Evolutionary conservation across 1,139 yeast species (phyloP), one percentile per base, ranked within the genome.

Genomic region (Lodderomyces orthopsilosis): DNA sequence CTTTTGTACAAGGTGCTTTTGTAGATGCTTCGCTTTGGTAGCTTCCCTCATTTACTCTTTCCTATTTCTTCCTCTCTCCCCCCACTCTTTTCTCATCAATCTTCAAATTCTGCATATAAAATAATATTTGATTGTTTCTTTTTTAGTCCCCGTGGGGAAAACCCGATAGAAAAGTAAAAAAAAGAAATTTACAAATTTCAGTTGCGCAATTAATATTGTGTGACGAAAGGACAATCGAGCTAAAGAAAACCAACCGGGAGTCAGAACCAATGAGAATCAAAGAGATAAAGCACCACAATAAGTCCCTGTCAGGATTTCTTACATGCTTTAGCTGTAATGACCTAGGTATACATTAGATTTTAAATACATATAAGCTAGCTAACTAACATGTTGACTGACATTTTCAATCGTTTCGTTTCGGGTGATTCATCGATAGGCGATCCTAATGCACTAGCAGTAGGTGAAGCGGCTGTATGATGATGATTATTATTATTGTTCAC

Each of bases 311-410:
- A n/a, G n/a, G n/a, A n/a, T n/a, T n/a, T n/a, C n/a, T n/a, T n/a
- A n/a, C n/a, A n/a, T n/a, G n/a, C n/a, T n/a, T n/a, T n/a, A n/a
- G n/a, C n/a, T n/a, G n/a, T n/a, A n/a, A n/a, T n/a, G n/a, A n/a
- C n/a, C n/a, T n/a, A n/a, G n/a, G n/a, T n/a, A 21, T 19, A 37
- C 23, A 30, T 27, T 30, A 30, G 4, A 12, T 30, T 19, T 18
- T 38, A 10, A 18, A n/a, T n/a, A n/a, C n/a, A n/a, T 10, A 5
- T n/a, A n/a, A 8, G 22, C 51, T 47, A 69, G 46, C 76, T 72
- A 15, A 73, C 74, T 45, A 73, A 54, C 75, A 70, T 72, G 47
- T 70, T 65, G n/a, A 73, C 77, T 10, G 72, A 62, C 69, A 73
- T 70, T 52, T 72, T 72, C 53, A 67, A 50, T 43, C 72, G 54